These are phyloP conservation scores for Boletales sp. DNA, from an alignment of 768 basidiomycete species.

Conservation along the genomic window DNA sequence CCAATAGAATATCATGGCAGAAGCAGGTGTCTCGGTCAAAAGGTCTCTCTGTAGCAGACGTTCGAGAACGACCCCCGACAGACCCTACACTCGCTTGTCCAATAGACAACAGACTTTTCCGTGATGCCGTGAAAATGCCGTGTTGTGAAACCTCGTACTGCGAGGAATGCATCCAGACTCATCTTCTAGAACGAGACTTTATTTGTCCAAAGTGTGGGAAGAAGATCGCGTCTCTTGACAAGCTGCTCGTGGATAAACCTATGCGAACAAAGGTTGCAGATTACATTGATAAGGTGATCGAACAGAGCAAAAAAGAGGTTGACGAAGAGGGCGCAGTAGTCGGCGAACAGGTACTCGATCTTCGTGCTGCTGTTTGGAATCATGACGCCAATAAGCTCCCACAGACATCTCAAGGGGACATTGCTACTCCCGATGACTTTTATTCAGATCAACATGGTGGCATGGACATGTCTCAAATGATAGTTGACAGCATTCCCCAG, in stretches of 20 bases:
- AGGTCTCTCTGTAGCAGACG: conserved; percentile 79
- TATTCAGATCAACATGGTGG: conserved; percentile 72
- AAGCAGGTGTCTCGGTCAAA: conserved; percentile 81
- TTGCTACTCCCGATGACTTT: conserved; percentile 54
- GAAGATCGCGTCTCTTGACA: conserved; percentile 87
- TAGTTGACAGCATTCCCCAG: conserved; percentile 73
- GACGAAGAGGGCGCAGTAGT: conserved; percentile 39
- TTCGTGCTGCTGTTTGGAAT: neutral
- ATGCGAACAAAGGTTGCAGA: conserved; percentile 73
- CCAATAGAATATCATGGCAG: conserved; percentile 84
- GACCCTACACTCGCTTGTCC: conserved; percentile 82
- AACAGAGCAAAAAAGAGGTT: conserved; percentile 67
- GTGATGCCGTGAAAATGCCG: conserved; percentile 92
- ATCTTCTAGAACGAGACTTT: conserved; percentile 93
- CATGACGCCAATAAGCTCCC: conserved; percentile 2
- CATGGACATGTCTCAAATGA: conserved; percentile 67
- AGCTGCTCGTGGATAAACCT: conserved; percentile 75
- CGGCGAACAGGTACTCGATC: conserved; percentile 35
- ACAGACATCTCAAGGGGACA: conserved; percentile 25
- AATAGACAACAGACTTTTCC: conserved; percentile 89
- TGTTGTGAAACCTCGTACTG: conserved; percentile 91
- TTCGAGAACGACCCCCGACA: conserved; percentile 79
- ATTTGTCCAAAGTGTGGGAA: conserved; percentile 87
- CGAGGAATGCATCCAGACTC: conserved; percentile 95
- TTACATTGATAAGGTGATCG: conserved; percentile 79